phyloP scores from a whole-genome alignment of 495 filamentous ascomycete species.

The Aspergillus coremiiformis region DNA sequence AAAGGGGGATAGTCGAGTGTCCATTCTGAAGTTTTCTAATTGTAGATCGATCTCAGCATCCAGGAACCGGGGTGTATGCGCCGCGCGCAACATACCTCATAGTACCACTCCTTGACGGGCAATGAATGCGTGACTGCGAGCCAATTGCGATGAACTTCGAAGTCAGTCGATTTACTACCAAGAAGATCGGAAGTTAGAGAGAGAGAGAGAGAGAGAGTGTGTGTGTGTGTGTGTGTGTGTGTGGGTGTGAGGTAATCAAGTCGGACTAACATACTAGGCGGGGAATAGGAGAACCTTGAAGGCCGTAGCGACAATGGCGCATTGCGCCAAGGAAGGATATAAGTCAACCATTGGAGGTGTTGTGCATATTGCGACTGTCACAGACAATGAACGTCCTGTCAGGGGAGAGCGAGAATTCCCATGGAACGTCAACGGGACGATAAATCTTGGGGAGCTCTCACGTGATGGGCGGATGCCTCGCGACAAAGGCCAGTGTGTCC shows the following conservation, averaged over 20 bases:
- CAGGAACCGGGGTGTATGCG: not conserved
- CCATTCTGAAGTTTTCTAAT: conserved; percentile 89
- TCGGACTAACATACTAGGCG: conserved; percentile 67
- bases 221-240: too few species aligned
- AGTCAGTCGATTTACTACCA: conserved; percentile 93
- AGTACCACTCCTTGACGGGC: conserved; percentile 88
- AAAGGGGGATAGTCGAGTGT: conserved; percentile 98
- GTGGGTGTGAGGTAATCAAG: too few species aligned
- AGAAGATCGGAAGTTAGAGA: not conserved
- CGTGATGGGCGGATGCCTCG: conserved; percentile 8
- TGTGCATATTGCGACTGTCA: conserved; percentile 20
- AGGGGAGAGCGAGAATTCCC: conserved; percentile 1
- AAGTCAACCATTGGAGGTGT: conserved; percentile 61
- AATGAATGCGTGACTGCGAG: conserved; percentile 87
- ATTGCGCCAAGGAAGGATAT: conserved; percentile 80
- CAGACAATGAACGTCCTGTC: conserved; percentile 2
- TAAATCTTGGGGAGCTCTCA: conserved; percentile 12
- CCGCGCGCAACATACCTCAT: conserved; percentile 50
- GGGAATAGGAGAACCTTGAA: conserved; percentile 93
- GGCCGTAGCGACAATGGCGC: conserved; percentile 77
- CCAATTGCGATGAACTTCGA: conserved; percentile 98
- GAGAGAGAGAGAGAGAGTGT: too few species aligned
- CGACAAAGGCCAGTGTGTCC: conserved; percentile 18
- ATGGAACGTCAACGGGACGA: not conserved
- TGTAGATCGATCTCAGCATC: not conserved